Percentiles rank a stretch among this genome's conserved stretches.
Evolutionary conservation across 441 rosid genomes (phyloP).

Genomic region (Syzygium syzygioides): DNA sequence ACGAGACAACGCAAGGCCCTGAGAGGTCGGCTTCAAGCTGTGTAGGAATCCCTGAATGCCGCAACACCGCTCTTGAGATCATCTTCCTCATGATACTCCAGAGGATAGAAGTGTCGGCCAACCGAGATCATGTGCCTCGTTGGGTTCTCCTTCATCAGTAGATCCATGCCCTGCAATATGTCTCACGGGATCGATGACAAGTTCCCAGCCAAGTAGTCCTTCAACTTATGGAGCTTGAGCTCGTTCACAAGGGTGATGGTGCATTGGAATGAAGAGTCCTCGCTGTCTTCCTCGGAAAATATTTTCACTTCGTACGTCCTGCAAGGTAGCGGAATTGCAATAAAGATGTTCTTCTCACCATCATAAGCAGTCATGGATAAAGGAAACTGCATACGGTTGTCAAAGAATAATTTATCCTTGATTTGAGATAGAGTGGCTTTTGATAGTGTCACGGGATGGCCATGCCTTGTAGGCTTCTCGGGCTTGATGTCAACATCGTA

Average conservation of each 20-base stretch:
- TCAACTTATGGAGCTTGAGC: constrained; percentile 53
- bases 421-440: constrained; percentile 41
- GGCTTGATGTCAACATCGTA: constrained; percentile 65
- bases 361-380: constrained; percentile 69
- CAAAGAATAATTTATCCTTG: constrained; percentile 45
- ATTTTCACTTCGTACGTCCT: constrained; percentile 46
- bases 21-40: constrained; percentile 54
- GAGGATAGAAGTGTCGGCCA: constrained; percentile 48
- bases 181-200: constrained; percentile 48
- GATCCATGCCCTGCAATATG: constrained; percentile 77
- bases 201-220: constrained; percentile 44
- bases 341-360: constrained; percentile 85
- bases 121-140: constrained; percentile 46
- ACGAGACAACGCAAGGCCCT: constrained; percentile 64
- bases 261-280: constrained; percentile 22
- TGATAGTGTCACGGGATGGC: constrained; percentile 35
- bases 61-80: constrained; percentile 50
- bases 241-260: constrained; percentile 59
- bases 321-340: constrained; percentile 50
- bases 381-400: constrained; percentile 44
- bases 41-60: constrained; percentile 56
- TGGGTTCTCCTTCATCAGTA: constrained; percentile 90
- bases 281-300: constrained; percentile 37
- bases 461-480: constrained; percentile 12
- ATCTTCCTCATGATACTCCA: constrained; percentile 9